Base-by-base conservation (phyloP, 2,329 filamentous ascomycete species). In the Periconia macrospinosa region DNA sequence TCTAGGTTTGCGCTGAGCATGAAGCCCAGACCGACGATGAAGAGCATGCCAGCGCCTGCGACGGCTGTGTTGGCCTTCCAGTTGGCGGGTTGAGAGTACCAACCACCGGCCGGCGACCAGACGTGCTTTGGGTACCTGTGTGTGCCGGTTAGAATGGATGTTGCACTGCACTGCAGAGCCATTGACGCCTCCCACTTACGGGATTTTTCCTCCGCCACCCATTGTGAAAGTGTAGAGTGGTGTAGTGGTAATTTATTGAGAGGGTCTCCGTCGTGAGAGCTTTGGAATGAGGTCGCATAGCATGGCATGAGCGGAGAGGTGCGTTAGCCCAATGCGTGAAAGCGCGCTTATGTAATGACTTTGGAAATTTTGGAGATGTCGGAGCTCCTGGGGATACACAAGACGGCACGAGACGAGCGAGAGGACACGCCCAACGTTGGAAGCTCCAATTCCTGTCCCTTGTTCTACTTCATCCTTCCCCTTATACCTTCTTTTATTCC, bases 61-160 rank as follows among this genome's bases (percentile, higher is more conserved):
- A 94, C 81, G 51, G 88, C 82, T 6, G 94, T 99, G 81, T 99
- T 99, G 69, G 81, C 79, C 76, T 89, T 94, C 94, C 94, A 99
- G 83, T 99, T 99, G 64, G 84, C 82, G 50, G 94, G 94, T 75
- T 96, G 93, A 50, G 88, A 81, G 78, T 99, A 99, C 94, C 94
- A 99, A 78, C 94, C 94, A 83, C 94, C 94, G 62, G 93, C 83
- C 58, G 94, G 94, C 71, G 94, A 97, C 94, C 94, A 99, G 83
- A 99, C 91, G 83, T 99, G 93, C 83, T 96, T 97, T 76, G 92
- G 92, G 79, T 96, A 96, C 72, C 91, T 96, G 68, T 17, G 33
- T 14, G 19, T 27, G 37, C 20, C 19, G 19, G 63, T 69, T 51
- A 69, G 59, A 47, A 20, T 41, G 18, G 54, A 27, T 27, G 23